Conservation (phyloP, 805 yeast genomes). For the Kluyveromyces wickerhamii region DNA sequence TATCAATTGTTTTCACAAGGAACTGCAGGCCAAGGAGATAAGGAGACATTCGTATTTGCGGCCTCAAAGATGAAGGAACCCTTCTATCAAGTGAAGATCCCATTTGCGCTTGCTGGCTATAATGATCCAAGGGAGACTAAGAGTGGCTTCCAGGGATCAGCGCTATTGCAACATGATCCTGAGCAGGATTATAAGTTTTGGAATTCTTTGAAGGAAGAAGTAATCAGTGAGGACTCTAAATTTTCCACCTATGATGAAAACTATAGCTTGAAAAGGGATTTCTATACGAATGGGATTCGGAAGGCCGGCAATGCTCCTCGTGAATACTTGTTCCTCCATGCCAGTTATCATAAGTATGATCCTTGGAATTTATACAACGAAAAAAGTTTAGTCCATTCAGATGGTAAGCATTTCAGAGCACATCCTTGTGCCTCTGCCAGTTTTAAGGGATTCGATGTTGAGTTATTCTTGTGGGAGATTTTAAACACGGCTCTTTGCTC, state of each 20-base stretch:
- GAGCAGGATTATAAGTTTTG: slow-evolving; percentile 38
- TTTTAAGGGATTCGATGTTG: slow-evolving; percentile 22
- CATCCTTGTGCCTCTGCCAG: slow-evolving; percentile 6
- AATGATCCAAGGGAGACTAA: slow-evolving; percentile 11
- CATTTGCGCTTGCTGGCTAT: slow-evolving; percentile 33
- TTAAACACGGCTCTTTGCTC: slow-evolving; percentile 15
- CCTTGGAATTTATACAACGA: slow-evolving; percentile 24
- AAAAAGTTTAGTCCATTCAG: slow-evolving; percentile 11
- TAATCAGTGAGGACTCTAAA: slow-evolving; percentile 6
- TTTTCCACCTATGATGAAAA: slow-evolving; percentile 11
- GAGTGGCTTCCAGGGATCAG: slow-evolving; percentile 33
- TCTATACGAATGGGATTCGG: slow-evolving; percentile 10
- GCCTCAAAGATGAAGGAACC: slow-evolving; percentile 44
- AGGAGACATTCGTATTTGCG: slow-evolving; percentile 67
- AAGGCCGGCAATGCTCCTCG: slow-evolving; percentile 10
- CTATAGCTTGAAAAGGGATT: slow-evolving; percentile 12
- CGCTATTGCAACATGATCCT: slow-evolving; percentile 39
- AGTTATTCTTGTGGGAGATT: slow-evolving; percentile 17
- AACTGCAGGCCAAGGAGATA: slow-evolving; percentile 73
- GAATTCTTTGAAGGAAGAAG: slow-evolving; percentile 1
- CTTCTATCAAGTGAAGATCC: slow-evolving; percentile 43
- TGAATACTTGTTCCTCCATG: slow-evolving; percentile 31
- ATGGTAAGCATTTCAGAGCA: slow-evolving; percentile 20
- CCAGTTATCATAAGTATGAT: slow-evolving; percentile 31
- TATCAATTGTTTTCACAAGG: slow-evolving; percentile 67